Conservation (phyloP, 164 flowering plant species). For the Berberis vulgaris region DNA sequence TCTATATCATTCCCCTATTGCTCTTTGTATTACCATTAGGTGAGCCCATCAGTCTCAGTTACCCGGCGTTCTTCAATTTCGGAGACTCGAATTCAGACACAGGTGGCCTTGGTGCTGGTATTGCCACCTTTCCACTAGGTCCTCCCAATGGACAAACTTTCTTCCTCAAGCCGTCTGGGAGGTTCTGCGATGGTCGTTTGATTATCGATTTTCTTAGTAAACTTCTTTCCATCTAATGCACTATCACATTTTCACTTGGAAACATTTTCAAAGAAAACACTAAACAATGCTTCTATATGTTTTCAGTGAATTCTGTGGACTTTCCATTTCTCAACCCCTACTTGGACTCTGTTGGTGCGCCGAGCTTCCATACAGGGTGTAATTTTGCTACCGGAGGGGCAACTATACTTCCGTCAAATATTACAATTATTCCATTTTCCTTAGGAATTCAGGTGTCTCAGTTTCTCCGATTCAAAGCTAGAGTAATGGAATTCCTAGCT, state of each 20-base stretch:
- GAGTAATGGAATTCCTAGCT: neutral
- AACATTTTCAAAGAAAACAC: too few relatives aligned
- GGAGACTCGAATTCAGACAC: conserved; percentile 58
- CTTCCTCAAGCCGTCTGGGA: conserved; percentile 30
- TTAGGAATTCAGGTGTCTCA: neutral
- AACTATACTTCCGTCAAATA: neutral
- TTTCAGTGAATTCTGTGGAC: neutral
- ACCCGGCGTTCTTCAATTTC: conserved; percentile 40
- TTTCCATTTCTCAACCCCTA: neutral
- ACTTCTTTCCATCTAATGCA: too few relatives aligned
- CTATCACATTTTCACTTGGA: too few relatives aligned
- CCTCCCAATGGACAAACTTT: conserved; percentile 31
- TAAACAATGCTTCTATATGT: neutral
- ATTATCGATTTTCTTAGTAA: conserved; percentile 27
- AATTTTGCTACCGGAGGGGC: neutral
- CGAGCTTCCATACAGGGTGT: neutral
- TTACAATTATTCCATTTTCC: neutral
- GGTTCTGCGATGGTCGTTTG: conserved; percentile 44
- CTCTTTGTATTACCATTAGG: too few relatives aligned
- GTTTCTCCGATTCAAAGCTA: neutral
- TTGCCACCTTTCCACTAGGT: conserved; percentile 5
- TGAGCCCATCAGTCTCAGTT: neutral
- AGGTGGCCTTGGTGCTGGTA: conserved; percentile 29
- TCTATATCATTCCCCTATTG: too few relatives aligned
- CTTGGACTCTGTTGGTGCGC: neutral